Percentiles rank a stretch among this genome's conserved stretches.
Conservation (phyloP, 257 asterid species). For the Gardenia jasminoides region DNA sequence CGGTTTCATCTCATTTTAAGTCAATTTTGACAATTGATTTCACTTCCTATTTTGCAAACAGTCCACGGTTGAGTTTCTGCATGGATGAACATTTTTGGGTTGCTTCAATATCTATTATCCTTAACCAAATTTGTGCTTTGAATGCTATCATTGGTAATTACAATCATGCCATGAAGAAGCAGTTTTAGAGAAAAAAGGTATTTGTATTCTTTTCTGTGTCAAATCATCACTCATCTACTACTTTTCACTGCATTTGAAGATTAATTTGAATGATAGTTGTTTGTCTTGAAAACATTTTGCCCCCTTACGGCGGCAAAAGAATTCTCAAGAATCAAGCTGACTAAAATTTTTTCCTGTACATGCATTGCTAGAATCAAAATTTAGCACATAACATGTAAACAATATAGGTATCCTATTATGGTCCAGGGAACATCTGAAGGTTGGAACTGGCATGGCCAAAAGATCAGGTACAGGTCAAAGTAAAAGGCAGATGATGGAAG, state of each 20-base stretch:
- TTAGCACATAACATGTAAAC: neutral
- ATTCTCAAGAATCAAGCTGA: neutral
- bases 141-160: neutral
- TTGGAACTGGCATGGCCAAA: constrained; percentile 70
- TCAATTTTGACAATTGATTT: neutral
- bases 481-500: constrained; percentile 60
- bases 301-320: neutral
- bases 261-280: neutral
- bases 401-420: neutral
- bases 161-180: neutral
- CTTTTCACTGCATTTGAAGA: neutral
- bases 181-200: neutral
- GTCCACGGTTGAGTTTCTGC: neutral
- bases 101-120: neutral
- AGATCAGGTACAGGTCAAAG: constrained; percentile 42
- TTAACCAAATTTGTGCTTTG: neutral
- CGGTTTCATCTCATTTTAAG: neutral
- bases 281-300: neutral
- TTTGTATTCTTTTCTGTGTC: neutral
- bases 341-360: neutral
- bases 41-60: neutral
- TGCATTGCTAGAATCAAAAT: neutral
- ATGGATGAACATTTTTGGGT: neutral
- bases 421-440: constrained; percentile 63
- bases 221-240: neutral